Conservation (phyloP, 768 basidiomycete genomes). For the Xerocomus spinulosus region DNA sequence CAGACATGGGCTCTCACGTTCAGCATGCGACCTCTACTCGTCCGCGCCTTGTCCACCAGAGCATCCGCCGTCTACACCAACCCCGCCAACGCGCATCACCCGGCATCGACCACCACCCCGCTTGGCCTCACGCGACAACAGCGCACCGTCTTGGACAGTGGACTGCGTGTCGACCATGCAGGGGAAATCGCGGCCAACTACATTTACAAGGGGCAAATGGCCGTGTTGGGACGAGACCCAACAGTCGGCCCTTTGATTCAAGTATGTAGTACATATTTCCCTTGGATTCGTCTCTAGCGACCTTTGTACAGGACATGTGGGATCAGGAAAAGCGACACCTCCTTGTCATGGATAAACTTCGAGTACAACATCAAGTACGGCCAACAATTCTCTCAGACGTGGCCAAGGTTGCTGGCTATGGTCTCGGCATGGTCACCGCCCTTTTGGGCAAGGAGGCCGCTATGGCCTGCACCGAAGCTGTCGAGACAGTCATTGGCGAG, state of each 20-base stretch:
- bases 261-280: slow-evolving; percentile 38
- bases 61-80: slow-evolving; percentile 51
- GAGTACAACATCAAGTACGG: slow-evolving; percentile 75
- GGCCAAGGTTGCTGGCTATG: slow-evolving; percentile 84
- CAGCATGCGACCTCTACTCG: slow-evolving; percentile 14
- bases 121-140: slow-evolving; percentile 45
- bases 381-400: slow-evolving; percentile 81
- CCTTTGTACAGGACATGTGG: slow-evolving; percentile 86
- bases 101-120: slow-evolving; percentile 54
- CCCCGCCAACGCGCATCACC: slow-evolving; percentile 30
- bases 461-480: slow-evolving; percentile 98
- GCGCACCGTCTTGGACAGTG: slow-evolving; percentile 51
- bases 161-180: slow-evolving; percentile 89
- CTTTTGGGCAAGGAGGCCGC: slow-evolving; percentile 89
- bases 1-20: slow-evolving; percentile 12
- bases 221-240: slow-evolving; percentile 59
- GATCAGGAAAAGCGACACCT: slow-evolving; percentile 93
- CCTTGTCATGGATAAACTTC: slow-evolving; percentile 77
- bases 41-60: slow-evolving; percentile 21
- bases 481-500: slow-evolving; percentile 96
- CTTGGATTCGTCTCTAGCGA: slow-evolving; percentile 2
- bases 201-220: slow-evolving; percentile 88
- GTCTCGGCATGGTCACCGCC: slow-evolving; percentile 80
- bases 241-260: slow-evolving; percentile 64
- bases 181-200: slow-evolving; percentile 95